Conservation (phyloP, 2,329 filamentous ascomycete species). For the Ascochyta rabiei region DNA sequence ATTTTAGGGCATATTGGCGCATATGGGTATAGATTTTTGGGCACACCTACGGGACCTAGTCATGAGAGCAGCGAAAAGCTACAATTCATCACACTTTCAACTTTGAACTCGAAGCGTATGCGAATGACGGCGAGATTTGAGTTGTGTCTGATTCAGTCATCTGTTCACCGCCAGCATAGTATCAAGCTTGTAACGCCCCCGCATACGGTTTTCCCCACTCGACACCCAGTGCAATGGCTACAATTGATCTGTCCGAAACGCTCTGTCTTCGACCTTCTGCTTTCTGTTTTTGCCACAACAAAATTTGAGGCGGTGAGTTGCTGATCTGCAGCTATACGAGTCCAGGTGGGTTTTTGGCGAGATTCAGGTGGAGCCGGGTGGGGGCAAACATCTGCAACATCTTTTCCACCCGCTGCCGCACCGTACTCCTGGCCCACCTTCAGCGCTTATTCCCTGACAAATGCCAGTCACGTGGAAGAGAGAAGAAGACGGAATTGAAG, state of each 20-base stretch:
- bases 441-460: slow-evolving; percentile 3
- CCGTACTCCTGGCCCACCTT: slow-evolving; percentile 9
- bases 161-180: too few relatives aligned
- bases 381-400: slow-evolving; percentile 10
- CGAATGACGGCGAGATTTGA: too few relatives aligned
- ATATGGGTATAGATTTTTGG: slow-evolving; percentile 12
- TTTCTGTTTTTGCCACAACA: slow-evolving; percentile 14
- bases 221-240: background rate
- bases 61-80: slow-evolving; percentile 14
- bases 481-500: background rate
- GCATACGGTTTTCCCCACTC: too few relatives aligned
- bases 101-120: too few relatives aligned
- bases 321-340: slow-evolving; percentile 12
- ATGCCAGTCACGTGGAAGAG: background rate
- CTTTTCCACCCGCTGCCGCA: slow-evolving; percentile 19
- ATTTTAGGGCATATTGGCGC: slow-evolving; percentile 15
- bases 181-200: too few relatives aligned
- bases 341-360: slow-evolving; percentile 1
- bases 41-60: slow-evolving; percentile 17
- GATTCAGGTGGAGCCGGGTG: background rate
- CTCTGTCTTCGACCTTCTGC: slow-evolving; percentile 5
- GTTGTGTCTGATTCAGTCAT: background rate
- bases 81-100: slow-evolving; percentile 6
- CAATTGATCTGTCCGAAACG: background rate
- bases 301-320: slow-evolving; percentile 14